Evolutionary conservation across 495 filamentous ascomycete genomes (phyloP).

Genomic region (Trichocladium uniseriatum): DNA sequence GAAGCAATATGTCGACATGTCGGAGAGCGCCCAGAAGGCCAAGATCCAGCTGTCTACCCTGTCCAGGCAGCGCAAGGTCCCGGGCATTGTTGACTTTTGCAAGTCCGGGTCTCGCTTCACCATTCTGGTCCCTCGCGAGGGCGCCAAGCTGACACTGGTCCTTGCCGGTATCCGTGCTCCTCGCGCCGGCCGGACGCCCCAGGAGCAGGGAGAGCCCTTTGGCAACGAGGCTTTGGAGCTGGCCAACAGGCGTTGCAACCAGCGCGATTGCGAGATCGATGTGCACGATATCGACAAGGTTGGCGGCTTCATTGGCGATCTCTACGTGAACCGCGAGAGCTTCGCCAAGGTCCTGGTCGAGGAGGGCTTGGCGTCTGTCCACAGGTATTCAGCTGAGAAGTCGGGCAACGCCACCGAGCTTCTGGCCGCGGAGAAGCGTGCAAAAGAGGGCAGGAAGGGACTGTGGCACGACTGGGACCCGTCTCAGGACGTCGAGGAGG

Average conservation of each 20-base stretch:
- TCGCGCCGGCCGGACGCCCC: conserved; percentile 69
- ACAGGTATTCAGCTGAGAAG: conserved; percentile 92
- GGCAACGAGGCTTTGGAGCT: conserved; percentile 91
- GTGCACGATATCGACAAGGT: conserved; percentile 92
- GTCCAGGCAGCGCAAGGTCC: conserved; percentile 82
- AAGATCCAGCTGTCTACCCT: conserved; percentile 84
- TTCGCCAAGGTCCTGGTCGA: conserved; percentile 91
- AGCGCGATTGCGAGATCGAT: conserved; percentile 94
- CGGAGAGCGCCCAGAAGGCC: conserved; percentile 86
- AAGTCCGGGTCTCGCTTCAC: conserved; percentile 93
- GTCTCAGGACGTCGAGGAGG: conserved; percentile 57
- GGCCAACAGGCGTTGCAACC: conserved; percentile 76
- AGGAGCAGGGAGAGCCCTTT: conserved; percentile 83
- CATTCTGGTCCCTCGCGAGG: conserved; percentile 83
- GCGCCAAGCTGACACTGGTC: conserved; percentile 89
- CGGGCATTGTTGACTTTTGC: conserved; percentile 92
- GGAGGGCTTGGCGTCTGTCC: conserved; percentile 85
- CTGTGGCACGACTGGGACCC: conserved; percentile 94
- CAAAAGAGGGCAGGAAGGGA: conserved; percentile 78
- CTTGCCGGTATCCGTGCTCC: conserved; percentile 92
- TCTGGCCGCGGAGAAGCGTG: conserved; percentile 73
- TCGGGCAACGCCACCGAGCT: conserved; percentile 82
- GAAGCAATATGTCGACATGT: conserved; percentile 78
- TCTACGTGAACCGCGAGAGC: conserved; percentile 92
- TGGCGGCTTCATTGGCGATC: conserved; percentile 91